Evolutionary conservation across 306 rosid species (phyloP), one percentile per base, ranked within the genome.

Genomic region (Rosa rugosa): DNA sequence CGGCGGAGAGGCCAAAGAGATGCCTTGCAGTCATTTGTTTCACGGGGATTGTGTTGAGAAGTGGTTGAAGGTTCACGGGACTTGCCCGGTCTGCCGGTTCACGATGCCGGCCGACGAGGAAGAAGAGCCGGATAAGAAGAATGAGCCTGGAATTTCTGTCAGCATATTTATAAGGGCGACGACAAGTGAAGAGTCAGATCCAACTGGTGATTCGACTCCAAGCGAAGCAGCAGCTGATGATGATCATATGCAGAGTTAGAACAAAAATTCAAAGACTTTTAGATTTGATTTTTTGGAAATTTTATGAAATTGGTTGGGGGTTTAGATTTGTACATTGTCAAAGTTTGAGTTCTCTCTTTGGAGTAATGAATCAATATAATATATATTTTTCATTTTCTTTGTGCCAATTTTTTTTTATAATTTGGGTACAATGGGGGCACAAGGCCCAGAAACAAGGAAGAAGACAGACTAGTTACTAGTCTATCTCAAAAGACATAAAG

Each of bases 11-110:
- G 91, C 76, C 0, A 95, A 83, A 23, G 88, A 87, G 44, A 91
- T 95, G 98, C 94, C 98, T 11, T 92, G 97, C 72, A 83, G 75
- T 82, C 99, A 95, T 72, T 85, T 81, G 59, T 95, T 95, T 79
- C 98, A 92, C 20, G 74, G 53, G 0, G 42, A 57, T 71, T 92
- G 99, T 20, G 84, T 95, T 40, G 94, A 87, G 82, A 90, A 85
- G 89, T 95, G 99, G 99, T 27, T 92, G 42, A 85, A 86, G 74
- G 76, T 84, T 38, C 99, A 89, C 75, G 99, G 97, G 46, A 81
- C 91, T 20, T 93, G 97, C 77, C 99, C 97, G 59, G 89, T 95
- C 47, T 92, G 98, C 66, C 81, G 99, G 84, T 88, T 74, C 60
- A 84, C 64, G 79, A 88, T 95, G 96, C 98, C 97, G 38, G 75